Evolutionary conservation across 2,329 filamentous ascomycete species (phyloP).

Genomic region (Pseudocercospora vitis): DNA sequence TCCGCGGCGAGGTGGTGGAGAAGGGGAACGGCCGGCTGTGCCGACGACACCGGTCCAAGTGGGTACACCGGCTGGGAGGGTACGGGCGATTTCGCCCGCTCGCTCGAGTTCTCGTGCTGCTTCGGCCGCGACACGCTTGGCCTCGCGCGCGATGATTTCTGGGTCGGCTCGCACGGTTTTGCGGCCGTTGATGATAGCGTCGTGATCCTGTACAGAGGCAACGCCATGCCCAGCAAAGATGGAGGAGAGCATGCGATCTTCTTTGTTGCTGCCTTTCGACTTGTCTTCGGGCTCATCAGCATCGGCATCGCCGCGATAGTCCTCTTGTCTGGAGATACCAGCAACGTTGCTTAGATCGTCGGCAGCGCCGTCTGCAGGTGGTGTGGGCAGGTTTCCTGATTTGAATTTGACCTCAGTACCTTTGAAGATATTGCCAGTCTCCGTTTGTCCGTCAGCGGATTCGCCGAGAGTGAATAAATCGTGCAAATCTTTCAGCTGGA

Average conservation of each 20-base stretch:
- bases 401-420: constrained; percentile 74
- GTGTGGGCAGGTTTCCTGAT: constrained; percentile 32
- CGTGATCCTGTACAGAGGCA: constrained; percentile 90
- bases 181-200: constrained; percentile 79
- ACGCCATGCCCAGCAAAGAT: constrained; percentile 85
- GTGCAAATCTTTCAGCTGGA: constrained; percentile 85
- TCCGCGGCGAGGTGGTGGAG: constrained; percentile 50
- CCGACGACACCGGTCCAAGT: constrained; percentile 92
- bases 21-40: constrained; percentile 68
- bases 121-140: constrained; percentile 72
- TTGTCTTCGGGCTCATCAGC: constrained; percentile 25
- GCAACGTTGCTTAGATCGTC: constrained; percentile 32
- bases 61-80: constrained; percentile 76
- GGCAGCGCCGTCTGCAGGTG: constrained; percentile 32
- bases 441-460: constrained; percentile 66
- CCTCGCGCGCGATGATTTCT: constrained; percentile 76
- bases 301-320: constrained; percentile 39
- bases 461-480: constrained; percentile 82
- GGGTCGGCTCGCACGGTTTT: constrained; percentile 68
- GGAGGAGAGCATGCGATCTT: constrained; percentile 79
- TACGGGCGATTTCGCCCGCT: constrained; percentile 69
- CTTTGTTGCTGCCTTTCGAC: constrained; percentile 42
- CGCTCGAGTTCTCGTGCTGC: constrained; percentile 74
- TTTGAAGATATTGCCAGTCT: constrained; percentile 83
- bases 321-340: constrained; percentile 48